Percentiles rank a stretch among this genome's conserved stretches.
Conservation (phyloP, 2,329 filamentous ascomycete species). For the Conoideocrella luteorostrata region DNA sequence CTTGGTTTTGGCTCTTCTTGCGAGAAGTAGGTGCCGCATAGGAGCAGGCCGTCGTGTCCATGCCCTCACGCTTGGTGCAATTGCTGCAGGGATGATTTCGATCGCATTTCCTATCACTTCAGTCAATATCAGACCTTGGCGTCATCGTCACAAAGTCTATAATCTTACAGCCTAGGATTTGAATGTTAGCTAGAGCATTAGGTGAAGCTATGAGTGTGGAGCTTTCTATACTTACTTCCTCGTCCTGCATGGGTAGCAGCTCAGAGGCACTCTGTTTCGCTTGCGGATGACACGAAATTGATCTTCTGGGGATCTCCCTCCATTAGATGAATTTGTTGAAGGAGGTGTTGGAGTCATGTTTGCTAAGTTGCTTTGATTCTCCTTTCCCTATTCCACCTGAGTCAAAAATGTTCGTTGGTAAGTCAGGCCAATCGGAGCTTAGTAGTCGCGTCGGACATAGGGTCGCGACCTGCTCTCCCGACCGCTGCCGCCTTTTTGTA, state of each 20-base stretch:
- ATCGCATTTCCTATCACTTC: slow-evolving; percentile 74
- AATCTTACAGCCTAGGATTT: slow-evolving; percentile 31
- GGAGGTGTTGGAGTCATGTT: slow-evolving; percentile 70
- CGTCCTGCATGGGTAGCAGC: slow-evolving; percentile 84
- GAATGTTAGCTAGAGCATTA: slow-evolving; percentile 6
- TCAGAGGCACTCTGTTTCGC: slow-evolving; percentile 84
- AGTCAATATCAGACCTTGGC: not conserved
- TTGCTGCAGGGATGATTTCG: slow-evolving; percentile 88
- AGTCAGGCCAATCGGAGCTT: not conserved
- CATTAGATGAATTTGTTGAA: slow-evolving; percentile 70
- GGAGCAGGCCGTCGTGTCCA: slow-evolving; percentile 72
- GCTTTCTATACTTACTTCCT: slow-evolving; percentile 60
- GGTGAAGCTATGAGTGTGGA: not conserved
- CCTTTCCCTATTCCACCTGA: too few relatives aligned
- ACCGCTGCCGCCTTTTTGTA: not conserved
- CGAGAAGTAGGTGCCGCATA: slow-evolving; percentile 68
- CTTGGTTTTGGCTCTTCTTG: slow-evolving; percentile 66
- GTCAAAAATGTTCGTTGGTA: not conserved
- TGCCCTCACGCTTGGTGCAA: slow-evolving; percentile 83
- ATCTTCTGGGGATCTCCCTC: slow-evolving; percentile 73
- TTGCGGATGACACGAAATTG: slow-evolving; percentile 86
- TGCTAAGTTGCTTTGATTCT: not conserved
- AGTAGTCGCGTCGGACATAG: not conserved
- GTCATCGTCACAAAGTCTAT: not conserved
- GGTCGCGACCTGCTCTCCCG: not conserved